Percentiles rank a stretch among this genome's conserved stretches.
Evolutionary conservation across 768 basidiomycete genomes (phyloP).

Genomic region (Lactarius vividus): DNA sequence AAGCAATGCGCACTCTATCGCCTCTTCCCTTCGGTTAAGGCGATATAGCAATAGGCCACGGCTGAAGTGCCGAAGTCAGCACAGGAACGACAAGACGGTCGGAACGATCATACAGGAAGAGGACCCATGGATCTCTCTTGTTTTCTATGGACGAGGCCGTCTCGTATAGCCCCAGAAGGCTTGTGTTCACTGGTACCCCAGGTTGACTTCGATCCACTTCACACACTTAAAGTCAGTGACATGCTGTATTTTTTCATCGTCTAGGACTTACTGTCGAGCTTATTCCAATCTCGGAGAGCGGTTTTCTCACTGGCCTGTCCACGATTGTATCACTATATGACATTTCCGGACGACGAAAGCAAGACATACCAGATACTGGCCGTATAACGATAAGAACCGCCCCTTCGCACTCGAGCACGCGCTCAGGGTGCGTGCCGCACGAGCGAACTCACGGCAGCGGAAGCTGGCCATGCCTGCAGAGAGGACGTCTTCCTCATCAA

Average conservation of each 20-base stretch:
- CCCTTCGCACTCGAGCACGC: conserved; percentile 66
- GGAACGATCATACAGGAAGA: conserved; percentile 62
- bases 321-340: conserved; percentile 10
- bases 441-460: conserved; percentile 74
- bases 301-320: conserved; percentile 78
- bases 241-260: neutral
- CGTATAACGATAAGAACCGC: conserved; percentile 76
- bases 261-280: conserved; percentile 59
- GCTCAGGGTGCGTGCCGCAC: conserved; percentile 64
- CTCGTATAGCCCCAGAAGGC: conserved; percentile 56
- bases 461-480: conserved; percentile 72
- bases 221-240: neutral
- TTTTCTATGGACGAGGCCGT: conserved; percentile 43
- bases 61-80: conserved; percentile 41
- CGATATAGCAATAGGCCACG: conserved; percentile 82
- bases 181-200: conserved; percentile 63
- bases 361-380: conserved; percentile 75
- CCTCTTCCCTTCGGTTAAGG: conserved; percentile 76
- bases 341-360: conserved; percentile 2
- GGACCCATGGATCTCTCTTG: conserved; percentile 71
- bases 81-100: conserved; percentile 8
- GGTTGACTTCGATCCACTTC: conserved; percentile 72
- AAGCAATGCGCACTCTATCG: conserved; percentile 70
- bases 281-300: conserved; percentile 82
- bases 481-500: conserved; percentile 69